A percentile compares a stretch with the other conserved stretches of the same genome.
phyloP scores from a whole-genome alignment of 345 rosid species.

The Heritiera littoralis region DNA sequence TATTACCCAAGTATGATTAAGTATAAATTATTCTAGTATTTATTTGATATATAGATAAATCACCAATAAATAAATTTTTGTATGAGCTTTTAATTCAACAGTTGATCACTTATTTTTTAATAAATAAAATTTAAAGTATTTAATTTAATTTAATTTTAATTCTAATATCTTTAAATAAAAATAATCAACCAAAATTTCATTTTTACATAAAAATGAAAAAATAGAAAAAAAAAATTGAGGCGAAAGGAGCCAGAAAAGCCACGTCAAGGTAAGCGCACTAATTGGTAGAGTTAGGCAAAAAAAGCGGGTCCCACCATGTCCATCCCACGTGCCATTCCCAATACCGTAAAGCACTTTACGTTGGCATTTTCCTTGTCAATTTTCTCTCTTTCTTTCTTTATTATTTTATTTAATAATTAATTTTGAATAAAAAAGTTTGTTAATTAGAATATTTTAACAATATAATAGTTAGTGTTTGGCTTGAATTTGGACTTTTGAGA shows the following conservation, averaged over 20 bases:
- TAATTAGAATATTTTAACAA: background rate
- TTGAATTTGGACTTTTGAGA: slow-evolving; percentile 31
- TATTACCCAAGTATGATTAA: too few relatives aligned
- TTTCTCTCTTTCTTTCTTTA: background rate
- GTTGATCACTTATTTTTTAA: too few relatives aligned
- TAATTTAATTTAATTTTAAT: too few relatives aligned
- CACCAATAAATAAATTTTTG: too few relatives aligned
- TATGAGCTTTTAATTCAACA: too few relatives aligned
- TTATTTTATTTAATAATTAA: background rate
- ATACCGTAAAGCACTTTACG: background rate
- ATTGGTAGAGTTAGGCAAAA: slow-evolving; percentile 28
- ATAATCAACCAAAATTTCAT: too few relatives aligned
- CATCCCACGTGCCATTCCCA: slow-evolving; percentile 34
- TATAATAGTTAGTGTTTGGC: background rate
- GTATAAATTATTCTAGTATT: too few relatives aligned
- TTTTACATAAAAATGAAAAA: background rate
- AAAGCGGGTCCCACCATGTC: slow-evolving; percentile 26
- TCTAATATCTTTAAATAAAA: too few relatives aligned
- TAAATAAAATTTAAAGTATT: too few relatives aligned
- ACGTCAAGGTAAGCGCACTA: slow-evolving; percentile 28
- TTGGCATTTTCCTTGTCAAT: background rate
- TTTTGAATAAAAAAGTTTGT: background rate
- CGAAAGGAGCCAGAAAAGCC: background rate
- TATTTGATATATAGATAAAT: too few relatives aligned
- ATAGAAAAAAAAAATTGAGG: background rate